phyloP scores from a whole-genome alignment of 139 green algal species.

The Protoeuglena noctilucae region DNA sequence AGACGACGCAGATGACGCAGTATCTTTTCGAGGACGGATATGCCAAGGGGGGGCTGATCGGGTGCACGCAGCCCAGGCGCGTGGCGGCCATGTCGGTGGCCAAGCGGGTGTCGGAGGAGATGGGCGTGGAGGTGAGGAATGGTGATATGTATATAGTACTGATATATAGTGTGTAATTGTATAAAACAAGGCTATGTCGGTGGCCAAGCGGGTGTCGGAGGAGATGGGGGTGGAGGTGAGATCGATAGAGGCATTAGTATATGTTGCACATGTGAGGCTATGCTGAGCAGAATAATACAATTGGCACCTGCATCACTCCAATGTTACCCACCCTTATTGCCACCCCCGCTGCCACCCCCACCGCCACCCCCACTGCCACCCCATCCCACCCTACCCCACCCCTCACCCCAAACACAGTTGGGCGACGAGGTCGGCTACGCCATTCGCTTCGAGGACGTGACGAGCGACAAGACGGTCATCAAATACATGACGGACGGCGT shows the following conservation, averaged over 20 bases:
- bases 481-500: constrained; percentile 92
- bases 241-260: too few species aligned
- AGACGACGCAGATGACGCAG: constrained; percentile 94
- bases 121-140: constrained; percentile 57
- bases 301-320: too few species aligned
- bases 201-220: constrained; percentile 88
- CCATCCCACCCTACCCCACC: too few species aligned
- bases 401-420: too few species aligned
- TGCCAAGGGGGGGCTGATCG: constrained; percentile 62
- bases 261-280: too few species aligned
- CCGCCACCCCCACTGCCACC: too few species aligned
- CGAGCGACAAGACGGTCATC: constrained; percentile 32
- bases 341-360: too few species aligned
- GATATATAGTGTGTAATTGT: too few species aligned
- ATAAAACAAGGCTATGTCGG: constrained; percentile 87
- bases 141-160: too few species aligned
- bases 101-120: constrained; percentile 85
- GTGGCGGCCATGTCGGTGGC: constrained; percentile 94
- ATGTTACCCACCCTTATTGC: too few species aligned
- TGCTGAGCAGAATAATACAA: too few species aligned
- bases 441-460: constrained; percentile 70
- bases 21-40: constrained; percentile 91
- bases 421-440: constrained; percentile 66
- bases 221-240: constrained; percentile 68
- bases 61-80: constrained; percentile 81